phyloP scores from a whole-genome alignment of 192 early-diverging fungal species.

The Coemansia sp. region DNA sequence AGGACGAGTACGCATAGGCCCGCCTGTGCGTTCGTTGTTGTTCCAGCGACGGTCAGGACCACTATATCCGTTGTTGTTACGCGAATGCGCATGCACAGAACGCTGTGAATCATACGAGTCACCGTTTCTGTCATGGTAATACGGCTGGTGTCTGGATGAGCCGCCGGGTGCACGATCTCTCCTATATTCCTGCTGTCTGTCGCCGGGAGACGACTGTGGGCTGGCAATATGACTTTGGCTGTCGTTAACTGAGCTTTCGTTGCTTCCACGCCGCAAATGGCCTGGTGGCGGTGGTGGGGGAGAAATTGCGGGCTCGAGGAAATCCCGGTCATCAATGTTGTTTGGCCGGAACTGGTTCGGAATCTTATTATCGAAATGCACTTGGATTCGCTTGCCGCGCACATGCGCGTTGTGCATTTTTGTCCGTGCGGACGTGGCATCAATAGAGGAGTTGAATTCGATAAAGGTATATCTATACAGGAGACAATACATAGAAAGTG shows the following conservation, averaged over 20 bases:
- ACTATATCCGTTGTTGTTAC: neutral
- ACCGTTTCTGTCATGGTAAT: neutral
- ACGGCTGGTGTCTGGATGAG: neutral
- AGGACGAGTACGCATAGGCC: neutral
- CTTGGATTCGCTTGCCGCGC: constrained; percentile 27
- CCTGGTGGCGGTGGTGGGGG: neutral
- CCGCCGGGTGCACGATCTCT: neutral
- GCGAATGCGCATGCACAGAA: neutral
- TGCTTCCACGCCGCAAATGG: neutral
- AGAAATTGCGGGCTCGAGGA: neutral
- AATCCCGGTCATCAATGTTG: neutral
- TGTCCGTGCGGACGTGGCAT: constrained; percentile 37
- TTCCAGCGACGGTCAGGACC: constrained; percentile 1
- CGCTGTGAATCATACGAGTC: neutral
- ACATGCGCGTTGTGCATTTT: constrained; percentile 32
- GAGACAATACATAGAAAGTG: neutral
- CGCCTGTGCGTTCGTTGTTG: neutral
- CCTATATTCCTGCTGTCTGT: neutral
- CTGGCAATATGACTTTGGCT: constrained; percentile 3
- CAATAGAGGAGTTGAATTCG: constrained; percentile 32
- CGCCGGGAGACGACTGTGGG: neutral
- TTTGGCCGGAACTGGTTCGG: constrained; percentile 19
- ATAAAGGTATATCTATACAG: constrained; percentile 48
- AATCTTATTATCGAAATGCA: constrained; percentile 50
- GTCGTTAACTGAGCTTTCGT: neutral